Evolutionary conservation across 495 filamentous ascomycete genomes (phyloP), one percentile per base, ranked within the genome.

Genomic region (Lichina pygmaea): DNA sequence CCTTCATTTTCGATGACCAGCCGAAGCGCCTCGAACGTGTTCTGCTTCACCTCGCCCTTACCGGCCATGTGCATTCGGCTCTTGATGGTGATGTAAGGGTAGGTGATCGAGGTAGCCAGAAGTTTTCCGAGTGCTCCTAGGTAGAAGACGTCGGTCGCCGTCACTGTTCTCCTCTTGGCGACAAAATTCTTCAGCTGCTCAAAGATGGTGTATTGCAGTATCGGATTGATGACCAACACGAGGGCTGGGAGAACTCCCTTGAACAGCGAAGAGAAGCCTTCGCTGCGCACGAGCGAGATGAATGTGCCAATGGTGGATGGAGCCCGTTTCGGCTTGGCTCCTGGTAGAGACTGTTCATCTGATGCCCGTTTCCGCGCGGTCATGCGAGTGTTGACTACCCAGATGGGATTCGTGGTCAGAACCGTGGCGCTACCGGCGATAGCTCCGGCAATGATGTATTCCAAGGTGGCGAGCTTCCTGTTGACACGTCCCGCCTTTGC

Each of bases 31-130:
- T 69, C 66, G 30, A 73, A 64, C 66, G 95, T 72, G 49, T 73
- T 74, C 59, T 82, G 73, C 67, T 75, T 77, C 6, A 66, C 67
- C 6, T 65, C 66, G 50, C 73, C 70, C 48, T 67, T 68, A 52
- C 66, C 72, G 16, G 83, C 85, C 39, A 99, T 81, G 61, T 99
- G 89, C 81, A 91, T 89, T 50, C 75, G 70, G 56, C 83, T 86
- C 71, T 99, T 99, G 45, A 99, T 75, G 0, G 89, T 95, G 57
- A 94, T 95, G 50, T 99, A 99, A 16, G 89, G 89, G 57, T 99
- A 99, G 10, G 89, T 99, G 50, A 95, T 78, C 24, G 66, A 75
- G 8, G 89, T 99, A 16, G 89, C 91, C 46, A 92, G 66, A 45
- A 99, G 66, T 66, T 99, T 99, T 50, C 91, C 89, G 7, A 95